Conservation (phyloP, 768 basidiomycete genomes). For the Gyrodon lividus region DNA sequence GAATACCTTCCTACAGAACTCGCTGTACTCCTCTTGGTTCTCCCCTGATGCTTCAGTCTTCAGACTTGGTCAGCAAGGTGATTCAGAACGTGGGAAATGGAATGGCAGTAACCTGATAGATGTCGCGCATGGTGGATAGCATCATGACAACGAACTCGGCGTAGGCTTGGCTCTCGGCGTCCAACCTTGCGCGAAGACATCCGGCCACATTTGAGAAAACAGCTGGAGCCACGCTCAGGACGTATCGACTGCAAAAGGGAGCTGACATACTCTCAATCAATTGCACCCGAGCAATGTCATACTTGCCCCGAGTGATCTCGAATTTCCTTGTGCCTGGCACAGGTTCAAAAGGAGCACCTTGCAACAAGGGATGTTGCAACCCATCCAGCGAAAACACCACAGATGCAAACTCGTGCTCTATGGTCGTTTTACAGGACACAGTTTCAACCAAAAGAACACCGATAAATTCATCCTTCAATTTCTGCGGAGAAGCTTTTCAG, state of each 20-base stretch:
- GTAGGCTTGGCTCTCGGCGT: conserved; percentile 37
- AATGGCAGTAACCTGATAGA: conserved; percentile 38
- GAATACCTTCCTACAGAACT: conserved; percentile 37
- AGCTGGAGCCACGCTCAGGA: conserved; percentile 33
- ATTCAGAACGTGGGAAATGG: not conserved
- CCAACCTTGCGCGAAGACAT: conserved; percentile 33
- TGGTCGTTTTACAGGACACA: conserved; percentile 44
- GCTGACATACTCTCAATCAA: conserved; percentile 39
- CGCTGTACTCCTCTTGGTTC: conserved; percentile 30
- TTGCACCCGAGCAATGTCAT: conserved; percentile 33
- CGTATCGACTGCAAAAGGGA: conserved; percentile 5
- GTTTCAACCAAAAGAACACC: conserved; percentile 53
- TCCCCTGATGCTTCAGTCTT: conserved; percentile 10
- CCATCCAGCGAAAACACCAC: conserved; percentile 59
- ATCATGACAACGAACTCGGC: conserved; percentile 43
- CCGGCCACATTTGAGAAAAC: conserved; percentile 45
- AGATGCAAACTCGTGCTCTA: conserved; percentile 59
- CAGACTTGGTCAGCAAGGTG: conserved; percentile 8
- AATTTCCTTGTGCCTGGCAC: conserved; percentile 24
- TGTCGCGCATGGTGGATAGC: conserved; percentile 52
- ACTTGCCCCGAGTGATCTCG: conserved; percentile 31
- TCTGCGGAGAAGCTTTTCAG: conserved; percentile 32
- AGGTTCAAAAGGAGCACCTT: conserved; percentile 29
- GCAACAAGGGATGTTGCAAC: conserved; percentile 51
- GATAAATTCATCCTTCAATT: conserved; percentile 48